Conservation (phyloP, 192 early-diverging fungal genomes). For the Coemansia sp. region DNA sequence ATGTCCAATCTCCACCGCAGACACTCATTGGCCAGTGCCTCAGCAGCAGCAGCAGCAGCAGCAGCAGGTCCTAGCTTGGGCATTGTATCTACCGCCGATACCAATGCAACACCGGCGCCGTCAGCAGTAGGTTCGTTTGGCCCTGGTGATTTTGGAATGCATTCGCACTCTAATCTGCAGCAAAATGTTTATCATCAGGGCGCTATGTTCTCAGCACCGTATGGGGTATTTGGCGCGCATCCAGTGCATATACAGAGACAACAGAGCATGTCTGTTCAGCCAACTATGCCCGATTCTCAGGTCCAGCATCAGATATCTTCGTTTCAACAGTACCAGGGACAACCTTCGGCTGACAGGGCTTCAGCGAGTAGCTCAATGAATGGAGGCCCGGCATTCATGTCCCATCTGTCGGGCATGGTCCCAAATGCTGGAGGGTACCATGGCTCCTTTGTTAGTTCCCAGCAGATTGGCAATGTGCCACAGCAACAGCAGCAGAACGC, state of each 20-base stretch:
- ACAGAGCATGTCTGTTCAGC: constrained; percentile 7
- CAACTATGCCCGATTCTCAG: neutral
- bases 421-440: neutral
- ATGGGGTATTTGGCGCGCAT: constrained; percentile 12
- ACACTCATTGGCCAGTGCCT: constrained; percentile 41
- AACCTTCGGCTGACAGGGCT: neutral
- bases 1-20: constrained; percentile 36
- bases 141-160: constrained; percentile 8
- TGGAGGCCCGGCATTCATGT: neutral
- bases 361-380: neutral
- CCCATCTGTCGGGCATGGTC: neutral
- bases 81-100: neutral
- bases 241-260: constrained; percentile 10
- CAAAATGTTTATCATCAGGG: constrained; percentile 1
- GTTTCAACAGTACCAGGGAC: neutral
- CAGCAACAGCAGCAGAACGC: constrained; percentile 8
- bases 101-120: neutral
- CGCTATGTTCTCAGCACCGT: constrained; percentile 2
- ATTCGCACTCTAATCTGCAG: constrained; percentile 13
- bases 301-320: neutral
- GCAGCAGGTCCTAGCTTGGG: neutral
- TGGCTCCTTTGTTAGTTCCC: constrained; percentile 3
- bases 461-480: constrained; percentile 5
- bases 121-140: neutral
- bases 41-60: neutral